Evolutionary conservation across 169 alveolate genomes (phyloP), one percentile per base, ranked within the genome.

Genomic region (Cryptosporidium ubiquitum): DNA sequence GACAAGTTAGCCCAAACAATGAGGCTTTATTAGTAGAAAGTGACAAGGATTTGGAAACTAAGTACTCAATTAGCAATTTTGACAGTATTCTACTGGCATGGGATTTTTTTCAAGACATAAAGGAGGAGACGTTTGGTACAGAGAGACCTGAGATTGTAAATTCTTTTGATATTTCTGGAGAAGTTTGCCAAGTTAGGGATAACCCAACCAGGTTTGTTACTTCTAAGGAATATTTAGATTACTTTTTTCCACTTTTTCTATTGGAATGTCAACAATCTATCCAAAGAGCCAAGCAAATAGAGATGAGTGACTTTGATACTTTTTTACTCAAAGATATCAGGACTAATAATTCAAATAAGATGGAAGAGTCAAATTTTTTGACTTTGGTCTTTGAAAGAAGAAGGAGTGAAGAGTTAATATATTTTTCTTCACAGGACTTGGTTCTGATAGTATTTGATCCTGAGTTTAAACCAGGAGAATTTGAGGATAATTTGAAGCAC

Each of bases 181-280:
- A 79, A 0, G 44, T 6, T 37, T 79, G 89, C 35, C 47, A 79
- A 64, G 68, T 79, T 14, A 61, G 40, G 18, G 42, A 60, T 26
- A 79, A 61, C 35, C 89, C 89, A 12, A 52, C 66, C 20, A 66
- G 37, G 26, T 79, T 79, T 79, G 23, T 23, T 26, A 44, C 79
- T n/a, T 31, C 69, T 4, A 40, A 60, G 37, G 89, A 79, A 51
- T 79, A 79, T 49, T 31, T 79, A 42, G 74, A 66, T 42, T 79
- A 58, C 42, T 79, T 79, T n/a, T 79, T 79, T 10, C 75, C 89
- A 10, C 64, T 79, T 12, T 79, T 79, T 61, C n/a, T 79, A 7
- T 37, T 79, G 16, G 89, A 79, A n/a, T 79, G 89, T 16, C 89
- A 79, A 18, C 89, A 79, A 58, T 79, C 89, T 14, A 79, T 79